Evolutionary conservation across 1,284 basidiomycete genomes (phyloP).

Genomic region (Sanghuangporus baumii): DNA sequence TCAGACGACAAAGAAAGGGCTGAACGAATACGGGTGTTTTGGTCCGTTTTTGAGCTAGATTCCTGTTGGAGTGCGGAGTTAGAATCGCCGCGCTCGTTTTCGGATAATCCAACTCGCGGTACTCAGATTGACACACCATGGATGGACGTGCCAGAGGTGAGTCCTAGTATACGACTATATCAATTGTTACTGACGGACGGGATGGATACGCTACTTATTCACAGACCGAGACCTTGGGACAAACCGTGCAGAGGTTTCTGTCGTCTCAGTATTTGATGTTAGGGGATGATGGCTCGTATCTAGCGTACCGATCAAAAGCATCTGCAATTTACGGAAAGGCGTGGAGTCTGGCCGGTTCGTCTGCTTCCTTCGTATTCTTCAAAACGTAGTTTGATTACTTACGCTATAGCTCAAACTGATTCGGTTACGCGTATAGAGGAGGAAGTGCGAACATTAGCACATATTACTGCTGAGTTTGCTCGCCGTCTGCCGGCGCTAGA

Average conservation of each 20-base stretch:
- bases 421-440: neutral
- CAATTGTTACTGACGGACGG: neutral
- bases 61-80: slow-evolving; percentile 57
- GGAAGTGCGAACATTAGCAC: neutral
- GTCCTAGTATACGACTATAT: neutral
- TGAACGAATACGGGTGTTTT: slow-evolving; percentile 62
- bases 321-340: slow-evolving; percentile 15
- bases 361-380: neutral
- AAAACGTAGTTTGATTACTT: neutral
- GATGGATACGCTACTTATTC: neutral
- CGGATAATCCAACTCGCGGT: slow-evolving; percentile 32
- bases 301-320: slow-evolving; percentile 9
- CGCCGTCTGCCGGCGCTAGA: slow-evolving; percentile 23
- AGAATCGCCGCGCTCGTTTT: slow-evolving; percentile 40
- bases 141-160: slow-evolving; percentile 52
- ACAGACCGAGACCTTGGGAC: neutral
- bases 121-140: slow-evolving; percentile 57
- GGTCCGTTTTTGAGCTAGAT: slow-evolving; percentile 66
- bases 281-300: neutral
- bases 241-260: slow-evolving; percentile 4
- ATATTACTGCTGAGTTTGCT: slow-evolving; percentile 22
- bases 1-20: slow-evolving; percentile 44
- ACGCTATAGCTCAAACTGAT: neutral
- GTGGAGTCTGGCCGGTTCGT: neutral
- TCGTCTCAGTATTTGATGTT: neutral